Base-by-base conservation (phyloP, 495 filamentous ascomycete genomes). In the Penicillium daleae region DNA sequence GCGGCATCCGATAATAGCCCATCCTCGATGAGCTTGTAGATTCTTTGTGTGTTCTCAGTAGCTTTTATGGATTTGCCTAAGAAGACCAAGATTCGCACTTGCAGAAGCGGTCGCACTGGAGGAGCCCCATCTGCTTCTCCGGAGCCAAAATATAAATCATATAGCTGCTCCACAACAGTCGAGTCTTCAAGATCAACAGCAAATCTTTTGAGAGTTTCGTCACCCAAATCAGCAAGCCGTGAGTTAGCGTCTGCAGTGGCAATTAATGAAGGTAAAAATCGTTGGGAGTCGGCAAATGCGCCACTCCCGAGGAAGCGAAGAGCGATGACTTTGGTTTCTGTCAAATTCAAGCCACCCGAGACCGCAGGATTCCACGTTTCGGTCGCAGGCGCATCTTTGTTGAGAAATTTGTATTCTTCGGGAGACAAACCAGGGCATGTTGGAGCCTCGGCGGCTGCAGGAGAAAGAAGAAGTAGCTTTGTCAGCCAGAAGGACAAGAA, bases 221-320 rank as follows among this genome's bases (percentile, higher is more conserved):
- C 92, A 0, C 90, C 94, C 46, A 90, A 76, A 13, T 90, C 87
- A 10, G 90, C 87, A 48, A 97, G 86, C 15, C 89, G 86, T 10
- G 89, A 92, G 65, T 97, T 94, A 1, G 87, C 65, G 74, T 96
- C 92, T 0, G 90, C 86, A 53, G 92, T 87, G 6, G 92, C 92
- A 67, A 91, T 90, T 17, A 99, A 74, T 19, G 91, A 88, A 6
- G 92, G 89, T n/a, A 97, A 72, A 67, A 96, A 92, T 19, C 90
- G 82, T 66, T 97, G 90, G 2, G 84, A 66, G 67, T 97, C 90
- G 1, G 75, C 84, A 74, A 98, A 98, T 17, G 92, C 89, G 13
- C 92, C 92, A 69, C 90, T 96, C 0, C 89, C 84, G 17, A 99
- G 79, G 61, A 97, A 90, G 53, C 76, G 84, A 32, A 88, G 78